Evolutionary conservation across 2,329 filamentous ascomycete species (phyloP), one percentile per base, ranked within the genome.

Genomic region (Aspergillus fumigatiaffinis): DNA sequence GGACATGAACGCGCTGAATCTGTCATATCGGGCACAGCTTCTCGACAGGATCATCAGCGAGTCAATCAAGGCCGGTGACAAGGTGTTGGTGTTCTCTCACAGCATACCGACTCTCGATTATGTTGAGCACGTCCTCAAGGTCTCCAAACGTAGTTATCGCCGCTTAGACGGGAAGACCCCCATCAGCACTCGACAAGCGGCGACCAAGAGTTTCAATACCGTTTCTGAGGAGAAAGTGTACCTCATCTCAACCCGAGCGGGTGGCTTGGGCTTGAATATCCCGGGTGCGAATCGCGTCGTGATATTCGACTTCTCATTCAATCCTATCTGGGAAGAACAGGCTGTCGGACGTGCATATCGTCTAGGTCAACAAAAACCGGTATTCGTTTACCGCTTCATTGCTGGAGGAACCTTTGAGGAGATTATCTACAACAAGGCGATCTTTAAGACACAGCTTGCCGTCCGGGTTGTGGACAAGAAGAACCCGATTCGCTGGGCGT

Each of bases 321-420:
- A 92, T 61, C 92, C 92, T 0, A 82, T 86, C 4, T 81, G 87
- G 68, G 92, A 96, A 71, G 87, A 92, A 66, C 92, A 97, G 73
- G 92, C 92, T 1, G 85, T 96, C 52, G 92, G 91, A 1, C 84
- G 92, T 53, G 88, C 90, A 0, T 96, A 94, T 72, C 89, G 92
- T 1, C 83, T 97, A 35, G 91, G 92, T 0, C 92, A 97, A 72
- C 78, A 76, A 41, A 94, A 92, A 65, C 80, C 83, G 0, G 92
- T 96, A 1, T 92, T 84, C 68, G 91, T 97, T 1, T 97, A 97
- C 73, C 88, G 89, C 20, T 86, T 97, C 60, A 78, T 92, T 26
- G 79, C 86, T 10, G 90, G 86, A 2, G 92, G 91, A 1, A 94
- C 91, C 0, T 92, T 88, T 63, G 92, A 97, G 70, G 84, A 88